A percentile compares a stretch with the other conserved stretches of the same genome.
These are phyloP conservation scores for Austroboletus novae-zelandiae DNA, from an alignment of 1,284 basidiomycete genomes.

Conservation along the genomic window DNA sequence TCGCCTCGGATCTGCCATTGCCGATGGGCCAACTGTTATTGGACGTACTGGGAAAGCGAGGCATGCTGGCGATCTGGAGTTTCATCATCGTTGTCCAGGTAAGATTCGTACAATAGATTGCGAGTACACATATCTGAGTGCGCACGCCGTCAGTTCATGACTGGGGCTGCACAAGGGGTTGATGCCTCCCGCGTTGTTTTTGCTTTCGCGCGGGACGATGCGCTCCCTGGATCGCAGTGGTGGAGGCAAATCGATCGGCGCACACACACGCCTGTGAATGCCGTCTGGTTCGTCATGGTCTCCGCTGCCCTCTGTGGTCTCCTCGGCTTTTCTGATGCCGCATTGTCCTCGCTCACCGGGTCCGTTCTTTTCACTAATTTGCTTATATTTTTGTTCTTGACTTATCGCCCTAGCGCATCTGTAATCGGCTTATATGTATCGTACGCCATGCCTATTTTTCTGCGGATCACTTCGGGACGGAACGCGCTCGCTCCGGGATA, in stretches of 20 bases:
- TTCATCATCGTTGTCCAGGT: constrained; percentile 71
- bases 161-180: constrained; percentile 71
- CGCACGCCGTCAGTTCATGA: constrained; percentile 49
- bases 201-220: constrained; percentile 71
- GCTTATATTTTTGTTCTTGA: too few relatives aligned
- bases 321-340: constrained; percentile 63
- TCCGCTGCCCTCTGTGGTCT: constrained; percentile 57
- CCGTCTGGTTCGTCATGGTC: constrained; percentile 71
- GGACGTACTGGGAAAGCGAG: constrained; percentile 60
- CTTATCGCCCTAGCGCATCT: constrained; percentile 46
- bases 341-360: constrained; percentile 66
- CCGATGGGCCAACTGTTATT: constrained; percentile 74
- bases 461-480: constrained; percentile 67
- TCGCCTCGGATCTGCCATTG: constrained; percentile 51
- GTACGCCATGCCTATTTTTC: constrained; percentile 62
- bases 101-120: constrained; percentile 4
- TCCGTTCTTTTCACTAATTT: constrained; percentile 30
- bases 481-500: constrained; percentile 54
- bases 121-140: not conserved
- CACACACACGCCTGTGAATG: constrained; percentile 69
- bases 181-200: constrained; percentile 75
- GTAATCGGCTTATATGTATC: constrained; percentile 71
- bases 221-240: constrained; percentile 65
- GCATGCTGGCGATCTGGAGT: constrained; percentile 71
- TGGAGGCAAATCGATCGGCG: constrained; percentile 58